Evolutionary conservation across 805 yeast genomes (phyloP).

Genomic region (Saccharomycopsis babjevae): DNA sequence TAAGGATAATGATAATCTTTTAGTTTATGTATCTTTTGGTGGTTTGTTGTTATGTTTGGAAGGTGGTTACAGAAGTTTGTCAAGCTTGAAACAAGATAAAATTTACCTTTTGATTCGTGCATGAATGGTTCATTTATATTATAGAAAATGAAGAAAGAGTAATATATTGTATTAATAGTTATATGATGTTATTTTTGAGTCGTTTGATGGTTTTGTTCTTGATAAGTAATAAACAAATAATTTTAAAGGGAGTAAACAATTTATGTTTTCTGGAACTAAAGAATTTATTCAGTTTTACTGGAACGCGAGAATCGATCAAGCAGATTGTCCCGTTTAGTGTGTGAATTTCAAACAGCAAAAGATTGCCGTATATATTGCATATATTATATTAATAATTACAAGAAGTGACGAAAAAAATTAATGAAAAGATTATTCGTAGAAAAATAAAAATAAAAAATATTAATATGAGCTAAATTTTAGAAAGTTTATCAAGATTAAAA

Average conservation of each 20-base stretch:
- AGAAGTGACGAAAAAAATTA: background rate
- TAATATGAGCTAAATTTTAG: background rate
- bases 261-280: no score
- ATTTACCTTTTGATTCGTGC: conserved; percentile 79
- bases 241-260: no score
- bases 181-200: background rate
- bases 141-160: background rate
- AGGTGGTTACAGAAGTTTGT: conserved; percentile 86
- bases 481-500: background rate
- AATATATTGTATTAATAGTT: background rate
- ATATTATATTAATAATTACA: no score
- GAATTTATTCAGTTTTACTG: no score
- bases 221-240: no score
- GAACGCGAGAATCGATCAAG: no score
- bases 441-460: background rate
- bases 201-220: background rate
- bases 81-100: conserved; percentile 86
- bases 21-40: conserved; percentile 92
- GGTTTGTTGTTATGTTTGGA: conserved; percentile 89
- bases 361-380: no score
- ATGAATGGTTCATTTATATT: conserved; percentile 1
- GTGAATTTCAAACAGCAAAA: no score
- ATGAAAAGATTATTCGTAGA: background rate
- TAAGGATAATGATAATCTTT: conserved; percentile 44
- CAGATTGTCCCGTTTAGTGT: no score